Conservation (phyloP, 768 basidiomycete species). For the Termitomyces sp. region DNA sequence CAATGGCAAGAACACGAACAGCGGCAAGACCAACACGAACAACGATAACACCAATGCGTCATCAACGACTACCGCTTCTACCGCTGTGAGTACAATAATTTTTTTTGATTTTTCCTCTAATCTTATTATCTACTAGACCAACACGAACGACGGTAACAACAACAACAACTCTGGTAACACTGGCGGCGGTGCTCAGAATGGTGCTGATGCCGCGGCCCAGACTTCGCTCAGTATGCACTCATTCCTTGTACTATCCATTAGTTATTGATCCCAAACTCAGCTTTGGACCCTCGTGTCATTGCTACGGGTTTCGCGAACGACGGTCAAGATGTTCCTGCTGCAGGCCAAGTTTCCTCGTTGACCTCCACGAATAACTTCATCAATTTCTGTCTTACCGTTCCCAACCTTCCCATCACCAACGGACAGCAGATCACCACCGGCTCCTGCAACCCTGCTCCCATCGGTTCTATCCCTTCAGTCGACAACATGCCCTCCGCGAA, state of each 20-base stretch:
- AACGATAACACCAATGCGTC: constrained; percentile 4
- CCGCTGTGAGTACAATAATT: neutral
- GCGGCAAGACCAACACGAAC: constrained; percentile 6
- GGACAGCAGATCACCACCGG: constrained; percentile 30
- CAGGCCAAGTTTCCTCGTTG: constrained; percentile 39
- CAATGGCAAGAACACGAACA: constrained; percentile 9
- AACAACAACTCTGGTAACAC: neutral
- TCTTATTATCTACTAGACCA: neutral
- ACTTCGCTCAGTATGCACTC: constrained; percentile 13
- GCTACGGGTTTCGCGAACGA: constrained; percentile 24
- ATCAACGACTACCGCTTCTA: neutral
- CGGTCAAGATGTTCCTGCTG: constrained; percentile 23
- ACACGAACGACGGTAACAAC: neutral
- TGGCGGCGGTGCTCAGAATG: neutral
- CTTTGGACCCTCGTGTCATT: constrained; percentile 24
- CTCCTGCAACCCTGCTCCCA: constrained; percentile 24
- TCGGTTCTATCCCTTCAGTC: constrained; percentile 43
- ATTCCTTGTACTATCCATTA: neutral
- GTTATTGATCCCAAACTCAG: constrained; percentile 1
- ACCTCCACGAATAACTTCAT: constrained; percentile 51
- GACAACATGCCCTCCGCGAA: constrained; percentile 38
- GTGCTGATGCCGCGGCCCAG: too few species aligned
- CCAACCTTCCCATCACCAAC: constrained; percentile 52
- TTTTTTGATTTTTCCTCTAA: too few species aligned
- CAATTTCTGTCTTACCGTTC: constrained; percentile 41